These are phyloP conservation scores for Phytophthora constricta DNA, from an alignment of 352 stramenopile genomes.

Conservation along the genomic window DNA sequence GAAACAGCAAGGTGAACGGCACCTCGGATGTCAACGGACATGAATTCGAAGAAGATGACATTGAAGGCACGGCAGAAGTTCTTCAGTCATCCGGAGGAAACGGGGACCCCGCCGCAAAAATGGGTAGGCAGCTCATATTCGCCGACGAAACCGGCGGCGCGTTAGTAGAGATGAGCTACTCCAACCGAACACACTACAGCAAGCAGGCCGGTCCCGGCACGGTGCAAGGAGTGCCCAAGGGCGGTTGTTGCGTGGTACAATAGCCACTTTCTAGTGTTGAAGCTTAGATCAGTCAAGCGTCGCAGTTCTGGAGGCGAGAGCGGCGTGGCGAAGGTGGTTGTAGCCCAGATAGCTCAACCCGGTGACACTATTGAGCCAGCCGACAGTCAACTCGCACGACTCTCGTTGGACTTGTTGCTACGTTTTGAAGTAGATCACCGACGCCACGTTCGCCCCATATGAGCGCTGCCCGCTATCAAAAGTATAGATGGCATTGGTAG, in stretches of 20 bases:
- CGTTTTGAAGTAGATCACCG: constrained; percentile 13
- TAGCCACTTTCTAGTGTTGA: constrained; percentile 4
- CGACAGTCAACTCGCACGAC: constrained; percentile 10
- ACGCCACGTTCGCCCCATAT: constrained; percentile 2
- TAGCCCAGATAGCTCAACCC: constrained; percentile 3
- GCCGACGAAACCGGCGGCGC: constrained; percentile 66
- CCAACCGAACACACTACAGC: constrained; percentile 80
- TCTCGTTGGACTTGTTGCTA: constrained; percentile 12
- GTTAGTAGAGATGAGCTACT: constrained; percentile 74
- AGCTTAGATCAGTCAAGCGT: constrained; percentile 8
- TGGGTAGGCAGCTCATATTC: constrained; percentile 58
- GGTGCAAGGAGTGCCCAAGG: constrained; percentile 36
- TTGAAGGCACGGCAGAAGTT: constrained; percentile 23
- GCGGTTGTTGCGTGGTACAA: constrained; percentile 32
- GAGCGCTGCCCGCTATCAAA: no score
- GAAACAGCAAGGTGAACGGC: constrained; percentile 29
- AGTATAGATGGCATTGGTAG: constrained; percentile 18
- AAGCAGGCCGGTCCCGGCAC: constrained; percentile 57
- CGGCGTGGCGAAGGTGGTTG: constrained; percentile 1
- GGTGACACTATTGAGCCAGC: background rate
- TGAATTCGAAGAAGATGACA: constrained; percentile 25
- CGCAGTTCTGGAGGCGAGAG: constrained; percentile 1
- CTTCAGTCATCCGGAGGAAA: constrained; percentile 14
- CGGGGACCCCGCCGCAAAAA: constrained; percentile 30
- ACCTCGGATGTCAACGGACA: constrained; percentile 12